Conservation (phyloP, 1,139 yeast species). For the Scheffersomyces stambukii region DNA sequence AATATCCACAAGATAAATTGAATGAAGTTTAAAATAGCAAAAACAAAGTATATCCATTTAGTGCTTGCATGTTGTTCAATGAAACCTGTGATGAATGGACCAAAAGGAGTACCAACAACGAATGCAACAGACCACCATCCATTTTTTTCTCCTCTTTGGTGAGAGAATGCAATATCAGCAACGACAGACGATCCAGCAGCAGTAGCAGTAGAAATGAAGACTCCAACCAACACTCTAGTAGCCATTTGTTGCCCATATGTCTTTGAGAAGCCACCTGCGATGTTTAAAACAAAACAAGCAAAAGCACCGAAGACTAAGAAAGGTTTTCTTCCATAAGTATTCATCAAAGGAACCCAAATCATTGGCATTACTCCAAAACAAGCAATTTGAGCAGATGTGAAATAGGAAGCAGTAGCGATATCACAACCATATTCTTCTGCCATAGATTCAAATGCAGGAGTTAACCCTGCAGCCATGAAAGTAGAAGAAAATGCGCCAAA, state of each 20-base stretch:
- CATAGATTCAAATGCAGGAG: conserved; percentile 14
- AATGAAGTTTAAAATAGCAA: conserved; percentile 13
- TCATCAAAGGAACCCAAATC: conserved; percentile 16
- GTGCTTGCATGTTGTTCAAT: conserved; percentile 12
- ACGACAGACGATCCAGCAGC: conserved; percentile 14
- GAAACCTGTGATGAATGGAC: conserved; percentile 15
- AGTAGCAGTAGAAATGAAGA: conserved; percentile 12
- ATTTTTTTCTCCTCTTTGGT: conserved; percentile 15
- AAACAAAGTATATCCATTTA: conserved; percentile 12
- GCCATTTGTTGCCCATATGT: conserved; percentile 16
- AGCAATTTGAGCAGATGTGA: conserved; percentile 14
- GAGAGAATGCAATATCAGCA: conserved; percentile 13
- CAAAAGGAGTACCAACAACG: conserved; percentile 14
- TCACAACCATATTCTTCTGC: conserved; percentile 10
- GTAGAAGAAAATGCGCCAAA: conserved; percentile 14
- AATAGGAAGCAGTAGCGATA: conserved; percentile 12
- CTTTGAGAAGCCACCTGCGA: conserved; percentile 13
- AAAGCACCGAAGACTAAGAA: conserved; percentile 10
- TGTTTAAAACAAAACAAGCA: conserved; percentile 11
- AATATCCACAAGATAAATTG: conserved; percentile 10
- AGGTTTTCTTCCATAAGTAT: conserved; percentile 12
- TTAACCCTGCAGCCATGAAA: conserved; percentile 16
- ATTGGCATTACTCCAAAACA: conserved; percentile 13
- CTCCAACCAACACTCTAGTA: conserved; percentile 12
- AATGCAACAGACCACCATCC: conserved; percentile 16